Evolutionary conservation across 352 stramenopile genomes (phyloP), one percentile per base, ranked within the genome.

Genomic region (Aphanomyces stellatus): DNA sequence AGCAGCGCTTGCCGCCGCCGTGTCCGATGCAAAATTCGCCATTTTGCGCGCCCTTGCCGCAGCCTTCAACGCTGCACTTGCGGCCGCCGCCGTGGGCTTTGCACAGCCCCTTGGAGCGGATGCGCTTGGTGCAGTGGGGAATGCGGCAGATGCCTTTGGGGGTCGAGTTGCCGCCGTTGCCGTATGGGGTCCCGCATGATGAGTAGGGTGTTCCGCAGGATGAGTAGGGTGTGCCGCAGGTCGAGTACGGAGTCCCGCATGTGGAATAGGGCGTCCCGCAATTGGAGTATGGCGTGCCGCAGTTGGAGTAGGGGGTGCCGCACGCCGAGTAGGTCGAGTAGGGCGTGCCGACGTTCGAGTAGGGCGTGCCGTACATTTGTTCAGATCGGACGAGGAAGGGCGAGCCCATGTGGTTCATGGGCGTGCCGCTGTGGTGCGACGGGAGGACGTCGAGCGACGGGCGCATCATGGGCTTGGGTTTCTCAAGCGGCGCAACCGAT

Each of bases 11-110:
- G 30, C 87, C 87, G 11, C 87, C 87, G 7, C 87, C 87, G 66
- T 96, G 87, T 2, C 84, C 92, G 72, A 93, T 93, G 72, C 87
- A 96, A 46, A 81, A 90, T 10, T 87, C 87, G 13, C 87, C 85
- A 43, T 85, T 83, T 71, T 94, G 83, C 53, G 84, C 82, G 56
- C 82, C 90, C 55, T 93, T 92, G 40, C 62, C 63, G 60, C 88
- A 96, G 15, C 60, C 73, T 4, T 78, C 68, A 11, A 87, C 72
- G 17, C 67, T 70, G 55, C 88, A 96, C 55, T 88, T 84, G 33
- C 85, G 76, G 25, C 88, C 88, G 27, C 88, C 88, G 42, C 88
- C 88, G 69, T 96, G 88, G 30, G 85, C 81, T 63, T 94, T 95
- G 56, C 86, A 94, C 19, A 93, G 74, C 28, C 86, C 86, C 24